A percentile compares a stretch with the other conserved stretches of the same genome.
phyloP scores from a whole-genome alignment of 352 stramenopile genomes.

The Achlya hypogyna region DNA sequence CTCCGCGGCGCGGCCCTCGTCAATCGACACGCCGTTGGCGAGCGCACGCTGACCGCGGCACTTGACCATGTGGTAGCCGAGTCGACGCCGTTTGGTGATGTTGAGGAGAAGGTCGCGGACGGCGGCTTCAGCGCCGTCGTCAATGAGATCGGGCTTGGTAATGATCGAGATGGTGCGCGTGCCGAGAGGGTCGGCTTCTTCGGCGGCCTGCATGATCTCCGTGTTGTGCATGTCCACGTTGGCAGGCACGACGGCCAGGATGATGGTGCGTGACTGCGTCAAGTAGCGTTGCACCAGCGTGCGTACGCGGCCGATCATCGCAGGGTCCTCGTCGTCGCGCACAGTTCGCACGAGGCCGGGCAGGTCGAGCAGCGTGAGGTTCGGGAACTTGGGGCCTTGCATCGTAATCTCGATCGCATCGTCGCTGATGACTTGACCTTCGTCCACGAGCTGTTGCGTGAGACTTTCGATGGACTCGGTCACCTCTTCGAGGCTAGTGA shows the following conservation, averaged over 20 bases:
- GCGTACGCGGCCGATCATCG: conserved; percentile 59
- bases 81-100: conserved; percentile 48
- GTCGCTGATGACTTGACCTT: conserved; percentile 61
- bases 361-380: conserved; percentile 76
- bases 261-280: conserved; percentile 62
- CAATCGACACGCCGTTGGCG: conserved; percentile 40
- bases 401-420: conserved; percentile 75
- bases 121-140: conserved; percentile 54
- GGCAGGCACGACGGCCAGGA: conserved; percentile 76
- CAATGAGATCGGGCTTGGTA: conserved; percentile 85
- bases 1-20: conserved; percentile 43
- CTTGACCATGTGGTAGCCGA: conserved; percentile 84
- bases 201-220: conserved; percentile 62
- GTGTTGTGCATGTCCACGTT: conserved; percentile 83
- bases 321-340: conserved; percentile 47
- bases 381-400: conserved; percentile 41
- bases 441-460: conserved; percentile 51
- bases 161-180: conserved; percentile 78
- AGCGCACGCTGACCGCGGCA: conserved; percentile 66
- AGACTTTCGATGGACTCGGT: conserved; percentile 34
- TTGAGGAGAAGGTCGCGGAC: conserved; percentile 71
- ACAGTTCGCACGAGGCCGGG: conserved; percentile 68
- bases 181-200: conserved; percentile 54
- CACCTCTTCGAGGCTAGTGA: conserved; percentile 34
- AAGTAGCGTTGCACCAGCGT: conserved; percentile 66